Evolutionary conservation across 208 protist species (phyloP), one percentile per base, ranked within the genome.

Genomic region (Herpetomonas tarakana): DNA sequence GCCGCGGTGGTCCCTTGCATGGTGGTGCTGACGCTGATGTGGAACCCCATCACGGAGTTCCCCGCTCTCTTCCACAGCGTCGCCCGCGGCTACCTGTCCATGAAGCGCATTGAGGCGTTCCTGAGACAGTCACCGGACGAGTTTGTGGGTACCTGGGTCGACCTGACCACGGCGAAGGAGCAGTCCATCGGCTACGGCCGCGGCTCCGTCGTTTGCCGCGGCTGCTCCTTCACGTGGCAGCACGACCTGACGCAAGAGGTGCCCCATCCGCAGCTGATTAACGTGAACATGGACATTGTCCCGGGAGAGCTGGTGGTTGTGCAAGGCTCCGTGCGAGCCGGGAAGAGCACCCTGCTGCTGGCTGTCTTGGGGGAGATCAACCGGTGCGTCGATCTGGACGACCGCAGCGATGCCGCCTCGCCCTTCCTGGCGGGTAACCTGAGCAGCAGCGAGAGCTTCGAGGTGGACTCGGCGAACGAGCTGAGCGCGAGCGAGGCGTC

Each of bases 301-400:
- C 78, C 74, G 0, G 84, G 89, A 3, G 78, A 92, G 57, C 65
- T 92, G 6, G 75, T 81, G 1, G 71, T 91, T 16, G 75, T 97
- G 39, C 83, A 95, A 31, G 91, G 91, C n/a, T 67, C 75, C 6
- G 76, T 93, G n/a, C 83, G 85, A 16, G 55, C 63, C 1, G 88
- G 88, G 31, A 96, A 96, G 68, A 81, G 70, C 60, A 82, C 78
- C 14, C 63, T 96, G 62, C 64, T 90, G 21, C 59, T 80, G 16
- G 81, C 84, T 41, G 75, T 97, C 26, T 71, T 97, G 4, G 86
- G 83, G 22, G 88, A 94, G 68, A 74, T 93, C 18, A 80, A 78
- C 68, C 70, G 74, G 39, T 78, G 67, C 58, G 61, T 83, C 6
- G 58, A 68, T 21, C 29, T 52, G 16, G 22, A 52, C 4, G 59